Conservation (phyloP, 805 yeast genomes). For the Jamesozyma piceae region DNA sequence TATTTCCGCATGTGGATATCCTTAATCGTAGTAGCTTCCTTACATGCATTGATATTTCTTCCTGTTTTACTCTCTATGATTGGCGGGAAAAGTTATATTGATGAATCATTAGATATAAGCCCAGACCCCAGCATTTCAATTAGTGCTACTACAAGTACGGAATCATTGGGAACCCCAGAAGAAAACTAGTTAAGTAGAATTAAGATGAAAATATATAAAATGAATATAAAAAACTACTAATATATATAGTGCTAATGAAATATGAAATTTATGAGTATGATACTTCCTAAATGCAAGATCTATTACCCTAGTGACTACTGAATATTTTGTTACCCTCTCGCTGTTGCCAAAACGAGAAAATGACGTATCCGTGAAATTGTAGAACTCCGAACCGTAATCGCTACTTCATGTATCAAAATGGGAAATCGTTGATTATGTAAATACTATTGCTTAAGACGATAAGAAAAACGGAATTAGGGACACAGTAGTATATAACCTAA, state of each 20-base stretch:
- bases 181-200: not conserved
- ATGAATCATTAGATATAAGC: not conserved
- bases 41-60: constrained; percentile 69
- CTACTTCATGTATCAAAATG: too few relatives aligned
- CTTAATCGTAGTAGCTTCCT: constrained; percentile 62
- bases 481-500: too few relatives aligned
- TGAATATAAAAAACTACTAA: not conserved
- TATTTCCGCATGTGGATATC: constrained; percentile 93
- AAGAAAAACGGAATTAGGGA: too few relatives aligned
- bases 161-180: not conserved
- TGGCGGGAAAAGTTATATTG: constrained; percentile 40
- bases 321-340: too few relatives aligned
- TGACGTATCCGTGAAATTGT: too few relatives aligned
- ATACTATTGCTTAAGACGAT: too few relatives aligned
- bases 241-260: not conserved
- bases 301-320: too few relatives aligned
- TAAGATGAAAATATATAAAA: not conserved
- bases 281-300: too few relatives aligned
- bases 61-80: constrained; percentile 61
- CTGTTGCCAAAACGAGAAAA: too few relatives aligned
- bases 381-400: too few relatives aligned
- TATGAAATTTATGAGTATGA: too few relatives aligned
- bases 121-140: not conserved
- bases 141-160: not conserved
- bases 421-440: too few relatives aligned